A percentile compares a stretch with the other conserved stretches of the same genome.
Evolutionary conservation across 495 filamentous ascomycete species (phyloP).

Genomic region (Aspergillus diversus): DNA sequence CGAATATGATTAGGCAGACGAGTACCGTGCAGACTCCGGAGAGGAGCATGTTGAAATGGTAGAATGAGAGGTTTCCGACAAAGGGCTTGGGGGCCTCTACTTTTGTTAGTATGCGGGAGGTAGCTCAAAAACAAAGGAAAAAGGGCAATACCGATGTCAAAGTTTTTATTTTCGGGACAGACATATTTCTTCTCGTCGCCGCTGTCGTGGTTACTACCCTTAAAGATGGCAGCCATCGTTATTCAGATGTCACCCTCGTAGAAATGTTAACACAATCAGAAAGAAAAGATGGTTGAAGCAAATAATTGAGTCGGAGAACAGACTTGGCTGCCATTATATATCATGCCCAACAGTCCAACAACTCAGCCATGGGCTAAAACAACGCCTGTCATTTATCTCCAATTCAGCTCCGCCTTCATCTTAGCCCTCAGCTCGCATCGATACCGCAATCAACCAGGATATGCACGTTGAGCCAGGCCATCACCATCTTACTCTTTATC

Average conservation of each 20-base stretch:
- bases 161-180: not conserved
- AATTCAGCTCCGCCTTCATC: no score
- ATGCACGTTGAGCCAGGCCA: not conserved
- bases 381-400: not conserved
- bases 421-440: not conserved
- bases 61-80: conserved; percentile 26
- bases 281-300: no score
- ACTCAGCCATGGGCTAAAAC: not conserved
- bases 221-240: not conserved
- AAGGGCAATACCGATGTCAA: not conserved
- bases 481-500: not conserved
- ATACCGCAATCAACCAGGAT: not conserved
- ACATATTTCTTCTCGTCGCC: not conserved
- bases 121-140: not conserved
- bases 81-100: conserved; percentile 11
- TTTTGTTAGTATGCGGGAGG: not conserved
- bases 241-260: not conserved
- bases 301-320: no score
- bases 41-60: conserved; percentile 30
- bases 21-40: conserved; percentile 26
- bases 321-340: not conserved
- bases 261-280: not conserved
- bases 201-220: not conserved
- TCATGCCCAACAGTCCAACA: not conserved
- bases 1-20: conserved; percentile 23